A percentile compares a stretch with the other conserved stretches of the same genome.
phyloP scores from a whole-genome alignment of 495 filamentous ascomycete species.

The Neurospora sublineolata region DNA sequence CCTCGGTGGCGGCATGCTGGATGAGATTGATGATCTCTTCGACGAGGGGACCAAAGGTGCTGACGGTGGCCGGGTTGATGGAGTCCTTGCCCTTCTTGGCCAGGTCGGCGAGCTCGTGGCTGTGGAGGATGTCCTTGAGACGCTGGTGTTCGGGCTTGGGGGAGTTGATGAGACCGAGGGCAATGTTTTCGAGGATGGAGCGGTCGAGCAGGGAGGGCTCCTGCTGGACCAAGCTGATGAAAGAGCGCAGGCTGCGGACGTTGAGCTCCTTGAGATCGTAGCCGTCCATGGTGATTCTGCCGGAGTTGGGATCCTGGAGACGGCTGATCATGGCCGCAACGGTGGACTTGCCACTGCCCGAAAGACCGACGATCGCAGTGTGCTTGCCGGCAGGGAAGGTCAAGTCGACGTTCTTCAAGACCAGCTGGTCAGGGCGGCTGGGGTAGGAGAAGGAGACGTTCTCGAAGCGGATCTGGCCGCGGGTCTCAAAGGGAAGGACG shows the following conservation, averaged over 20 bases:
- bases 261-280: slow-evolving; percentile 68
- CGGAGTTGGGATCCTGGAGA: slow-evolving; percentile 75
- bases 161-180: slow-evolving; percentile 77
- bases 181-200: slow-evolving; percentile 73
- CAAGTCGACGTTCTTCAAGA: slow-evolving; percentile 70
- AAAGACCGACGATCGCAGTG: slow-evolving; percentile 54
- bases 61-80: not conserved
- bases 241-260: slow-evolving; percentile 71
- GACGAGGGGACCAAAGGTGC: not conserved
- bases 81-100: slow-evolving; percentile 8
- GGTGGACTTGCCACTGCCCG: slow-evolving; percentile 66
- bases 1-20: slow-evolving; percentile 66
- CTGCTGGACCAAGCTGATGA: slow-evolving; percentile 71
- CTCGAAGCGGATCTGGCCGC: slow-evolving; percentile 64
- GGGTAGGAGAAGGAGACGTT: slow-evolving; percentile 86
- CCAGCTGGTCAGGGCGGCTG: slow-evolving; percentile 69
- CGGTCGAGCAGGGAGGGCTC: slow-evolving; percentile 73
- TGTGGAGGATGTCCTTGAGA: slow-evolving; percentile 7
- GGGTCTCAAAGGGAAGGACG: slow-evolving; percentile 49
- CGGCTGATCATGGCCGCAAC: slow-evolving; percentile 80
- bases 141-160: slow-evolving; percentile 49
- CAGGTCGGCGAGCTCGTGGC: slow-evolving; percentile 7
- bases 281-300: slow-evolving; percentile 66
- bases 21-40: slow-evolving; percentile 56
- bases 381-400: slow-evolving; percentile 72